These are phyloP conservation scores for Tolypocladium endophyticum DNA, from an alignment of 2,329 filamentous ascomycete genomes.

Conservation along the genomic window DNA sequence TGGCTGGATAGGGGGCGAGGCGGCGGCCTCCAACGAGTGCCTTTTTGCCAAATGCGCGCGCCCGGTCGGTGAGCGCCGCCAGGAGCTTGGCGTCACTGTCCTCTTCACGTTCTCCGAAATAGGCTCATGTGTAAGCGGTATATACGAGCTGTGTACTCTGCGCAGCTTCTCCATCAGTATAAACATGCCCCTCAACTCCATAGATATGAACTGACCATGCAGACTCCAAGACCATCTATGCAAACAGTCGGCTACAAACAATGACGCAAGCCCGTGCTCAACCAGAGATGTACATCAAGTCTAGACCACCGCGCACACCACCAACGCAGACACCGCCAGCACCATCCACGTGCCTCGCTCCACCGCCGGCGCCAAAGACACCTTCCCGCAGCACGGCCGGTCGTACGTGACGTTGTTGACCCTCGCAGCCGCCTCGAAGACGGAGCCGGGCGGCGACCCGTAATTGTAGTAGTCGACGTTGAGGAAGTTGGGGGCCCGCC, in stretches of 20 bases:
- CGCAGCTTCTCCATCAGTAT: not conserved
- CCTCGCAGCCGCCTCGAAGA: conserved; percentile 62
- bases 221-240: not conserved
- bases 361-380: conserved; percentile 12
- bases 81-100: no score
- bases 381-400: conserved; percentile 41
- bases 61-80: no score
- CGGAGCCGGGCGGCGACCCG: conserved; percentile 55
- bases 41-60: not conserved
- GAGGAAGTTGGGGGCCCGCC: conserved; percentile 62
- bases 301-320: not conserved
- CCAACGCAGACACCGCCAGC: not conserved
- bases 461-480: conserved; percentile 81
- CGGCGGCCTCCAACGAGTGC: not conserved
- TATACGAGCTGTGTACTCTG: not conserved
- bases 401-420: conserved; percentile 66
- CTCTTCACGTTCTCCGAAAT: no score
- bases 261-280: not conserved
- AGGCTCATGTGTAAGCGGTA: not conserved
- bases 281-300: not conserved
- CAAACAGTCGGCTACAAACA: not conserved
- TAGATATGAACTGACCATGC: not conserved
- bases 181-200: not conserved
- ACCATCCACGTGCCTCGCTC: not conserved
- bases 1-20: not conserved